Conservation (phyloP, 768 basidiomycete species). For the Ephemerocybe angulata region DNA sequence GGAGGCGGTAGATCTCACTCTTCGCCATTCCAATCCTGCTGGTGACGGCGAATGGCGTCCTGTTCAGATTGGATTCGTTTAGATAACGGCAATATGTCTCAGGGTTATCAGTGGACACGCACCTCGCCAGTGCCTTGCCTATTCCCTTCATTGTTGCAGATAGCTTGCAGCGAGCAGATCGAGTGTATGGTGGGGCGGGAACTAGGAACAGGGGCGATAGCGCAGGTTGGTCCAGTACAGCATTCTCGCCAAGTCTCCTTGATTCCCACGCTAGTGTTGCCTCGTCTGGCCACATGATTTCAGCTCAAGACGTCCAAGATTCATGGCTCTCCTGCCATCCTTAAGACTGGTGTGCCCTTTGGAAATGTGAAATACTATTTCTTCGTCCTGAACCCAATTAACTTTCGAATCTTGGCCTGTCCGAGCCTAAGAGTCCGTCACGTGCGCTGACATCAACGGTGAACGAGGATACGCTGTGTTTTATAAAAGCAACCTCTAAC, state of each 20-base stretch:
- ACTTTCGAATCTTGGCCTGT: no score
- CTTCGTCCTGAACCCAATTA: no score
- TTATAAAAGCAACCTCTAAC: neutral
- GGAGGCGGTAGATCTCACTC: conserved; percentile 50
- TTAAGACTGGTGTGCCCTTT: no score
- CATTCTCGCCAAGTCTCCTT: neutral
- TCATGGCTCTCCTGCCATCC: no score
- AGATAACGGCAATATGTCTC: neutral
- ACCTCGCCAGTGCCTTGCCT: conserved; percentile 76
- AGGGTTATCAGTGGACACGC: conserved; percentile 15
- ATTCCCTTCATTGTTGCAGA: conserved; percentile 72
- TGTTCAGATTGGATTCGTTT: conserved; percentile 23
- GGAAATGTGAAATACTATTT: no score
- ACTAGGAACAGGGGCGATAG: conserved; percentile 3
- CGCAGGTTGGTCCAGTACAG: neutral
- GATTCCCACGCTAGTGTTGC: conserved; percentile 17
- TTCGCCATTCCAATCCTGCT: conserved; percentile 88
- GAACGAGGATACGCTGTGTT: neutral
- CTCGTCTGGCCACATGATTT: no score
- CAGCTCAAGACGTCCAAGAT: no score
- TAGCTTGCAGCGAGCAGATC: neutral
- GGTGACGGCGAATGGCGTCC: conserved; percentile 89
- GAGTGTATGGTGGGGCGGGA: neutral
- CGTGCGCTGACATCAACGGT: neutral
- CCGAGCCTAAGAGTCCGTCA: neutral